Percentiles rank a stretch among this genome's conserved stretches.
Conservation (phyloP, 768 basidiomycete species). For the Trametes sanguinea region DNA sequence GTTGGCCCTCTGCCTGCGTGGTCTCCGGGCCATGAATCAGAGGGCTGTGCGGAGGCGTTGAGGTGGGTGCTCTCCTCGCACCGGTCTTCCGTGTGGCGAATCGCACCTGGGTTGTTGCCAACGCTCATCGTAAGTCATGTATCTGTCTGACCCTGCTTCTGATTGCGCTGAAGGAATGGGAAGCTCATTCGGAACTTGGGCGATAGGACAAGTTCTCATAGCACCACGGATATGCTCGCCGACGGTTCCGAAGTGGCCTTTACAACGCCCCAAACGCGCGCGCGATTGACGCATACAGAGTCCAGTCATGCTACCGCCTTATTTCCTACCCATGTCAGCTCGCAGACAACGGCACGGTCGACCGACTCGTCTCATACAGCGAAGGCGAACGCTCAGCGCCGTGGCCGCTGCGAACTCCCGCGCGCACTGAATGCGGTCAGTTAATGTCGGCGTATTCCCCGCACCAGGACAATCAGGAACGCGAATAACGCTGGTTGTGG, state of each 20-base stretch:
- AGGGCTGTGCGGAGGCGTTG: conserved; percentile 3
- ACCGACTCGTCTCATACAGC: no score
- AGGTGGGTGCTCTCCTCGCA: neutral
- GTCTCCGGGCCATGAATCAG: neutral
- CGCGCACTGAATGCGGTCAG: neutral
- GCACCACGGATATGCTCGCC: neutral
- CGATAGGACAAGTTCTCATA: no score
- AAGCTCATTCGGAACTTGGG: no score
- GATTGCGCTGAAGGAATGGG: no score
- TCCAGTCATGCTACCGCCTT: no score
- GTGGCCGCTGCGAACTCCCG: neutral
- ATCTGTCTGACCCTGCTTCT: no score
- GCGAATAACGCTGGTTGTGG: neutral
- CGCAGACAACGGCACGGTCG: no score
- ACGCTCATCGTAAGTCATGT: no score
- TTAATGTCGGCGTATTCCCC: conserved; percentile 14
- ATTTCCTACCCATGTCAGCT: no score
- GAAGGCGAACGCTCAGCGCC: neutral
- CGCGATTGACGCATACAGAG: no score
- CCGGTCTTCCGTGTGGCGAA: conserved; percentile 5
- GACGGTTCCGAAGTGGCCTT: neutral
- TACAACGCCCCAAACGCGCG: neutral
- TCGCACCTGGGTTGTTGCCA: neutral
- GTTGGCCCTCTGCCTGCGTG: neutral
- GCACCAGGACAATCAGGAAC: conserved; percentile 3